These are phyloP conservation scores for Xerocomus nothofagi DNA, from an alignment of 1,284 basidiomycete species.

Conservation along the genomic window DNA sequence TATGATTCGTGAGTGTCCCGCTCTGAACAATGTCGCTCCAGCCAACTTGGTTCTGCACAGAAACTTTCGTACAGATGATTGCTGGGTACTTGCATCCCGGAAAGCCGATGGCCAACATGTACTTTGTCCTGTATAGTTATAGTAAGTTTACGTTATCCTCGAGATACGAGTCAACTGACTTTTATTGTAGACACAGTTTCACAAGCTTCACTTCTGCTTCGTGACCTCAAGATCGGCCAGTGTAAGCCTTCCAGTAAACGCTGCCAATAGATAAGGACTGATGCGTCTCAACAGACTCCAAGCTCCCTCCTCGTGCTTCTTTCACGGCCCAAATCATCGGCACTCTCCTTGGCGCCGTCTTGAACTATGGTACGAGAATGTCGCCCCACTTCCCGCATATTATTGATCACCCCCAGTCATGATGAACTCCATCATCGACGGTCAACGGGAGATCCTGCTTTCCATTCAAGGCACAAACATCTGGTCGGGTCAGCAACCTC, in stretches of 20 bases:
- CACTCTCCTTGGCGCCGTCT: constrained; percentile 45
- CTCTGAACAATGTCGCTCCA: neutral
- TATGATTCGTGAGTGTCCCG: constrained; percentile 41
- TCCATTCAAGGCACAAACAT: constrained; percentile 53
- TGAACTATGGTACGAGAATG: constrained; percentile 50
- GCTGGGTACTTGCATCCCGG: constrained; percentile 63
- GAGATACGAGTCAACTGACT: neutral
- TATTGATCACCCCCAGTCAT: constrained; percentile 32
- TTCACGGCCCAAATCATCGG: constrained; percentile 62
- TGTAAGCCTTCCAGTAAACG: constrained; percentile 31
- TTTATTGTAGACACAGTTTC: constrained; percentile 38
- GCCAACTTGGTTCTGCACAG: constrained; percentile 2
- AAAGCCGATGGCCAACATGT: constrained; percentile 58
- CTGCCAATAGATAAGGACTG: constrained; percentile 1
- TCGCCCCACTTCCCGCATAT: neutral
- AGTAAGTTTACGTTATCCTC: constrained; percentile 28
- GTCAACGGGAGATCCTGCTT: constrained; percentile 50
- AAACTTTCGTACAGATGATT: constrained; percentile 52
- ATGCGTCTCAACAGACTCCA: constrained; percentile 44
- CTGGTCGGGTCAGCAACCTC: constrained; percentile 61
- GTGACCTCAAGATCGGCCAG: constrained; percentile 62
- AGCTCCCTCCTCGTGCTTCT: constrained; percentile 65
- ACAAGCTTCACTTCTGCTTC: constrained; percentile 47
- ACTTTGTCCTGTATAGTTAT: constrained; percentile 56
- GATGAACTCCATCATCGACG: constrained; percentile 60